Percentiles rank a stretch among this genome's conserved stretches.
These are phyloP conservation scores for Trebouxia sp. DNA, from an alignment of 139 green algal species.

Conservation along the genomic window DNA sequence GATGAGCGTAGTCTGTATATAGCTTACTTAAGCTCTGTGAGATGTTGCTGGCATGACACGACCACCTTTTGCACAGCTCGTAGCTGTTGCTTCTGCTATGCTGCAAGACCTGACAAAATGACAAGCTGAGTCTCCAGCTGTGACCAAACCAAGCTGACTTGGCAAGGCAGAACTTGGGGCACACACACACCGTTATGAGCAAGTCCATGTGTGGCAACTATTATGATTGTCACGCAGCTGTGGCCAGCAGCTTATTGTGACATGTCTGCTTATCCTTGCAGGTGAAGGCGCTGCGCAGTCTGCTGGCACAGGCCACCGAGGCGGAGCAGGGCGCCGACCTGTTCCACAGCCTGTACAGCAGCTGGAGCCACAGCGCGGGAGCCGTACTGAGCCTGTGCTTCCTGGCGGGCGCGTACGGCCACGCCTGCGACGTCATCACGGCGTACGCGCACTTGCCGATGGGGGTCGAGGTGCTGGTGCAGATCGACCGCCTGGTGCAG, in stretches of 20 bases:
- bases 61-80: no score
- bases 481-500: conserved; percentile 82
- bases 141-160: no score
- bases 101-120: no score
- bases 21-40: no score
- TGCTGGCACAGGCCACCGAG: conserved; percentile 27
- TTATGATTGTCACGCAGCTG: no score
- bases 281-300: conserved; percentile 35
- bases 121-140: no score
- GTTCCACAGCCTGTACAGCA: conserved; percentile 79
- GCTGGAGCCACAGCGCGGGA: conserved; percentile 79
- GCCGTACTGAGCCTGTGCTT: conserved; percentile 86
- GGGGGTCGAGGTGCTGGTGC: conserved; percentile 71
- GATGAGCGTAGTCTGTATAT: not conserved
- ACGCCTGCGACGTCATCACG: conserved; percentile 62
- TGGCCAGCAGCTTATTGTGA: no score
- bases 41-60: no score
- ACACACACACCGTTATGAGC: no score
- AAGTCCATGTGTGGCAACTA: no score
- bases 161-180: no score
- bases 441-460: conserved; percentile 58
- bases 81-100: no score
- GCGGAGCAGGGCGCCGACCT: conserved; percentile 50
- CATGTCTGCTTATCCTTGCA: not conserved
- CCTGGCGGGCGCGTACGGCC: conserved; percentile 72